Conservation (phyloP, 2,329 filamentous ascomycete genomes). For the Madurella fahalii region DNA sequence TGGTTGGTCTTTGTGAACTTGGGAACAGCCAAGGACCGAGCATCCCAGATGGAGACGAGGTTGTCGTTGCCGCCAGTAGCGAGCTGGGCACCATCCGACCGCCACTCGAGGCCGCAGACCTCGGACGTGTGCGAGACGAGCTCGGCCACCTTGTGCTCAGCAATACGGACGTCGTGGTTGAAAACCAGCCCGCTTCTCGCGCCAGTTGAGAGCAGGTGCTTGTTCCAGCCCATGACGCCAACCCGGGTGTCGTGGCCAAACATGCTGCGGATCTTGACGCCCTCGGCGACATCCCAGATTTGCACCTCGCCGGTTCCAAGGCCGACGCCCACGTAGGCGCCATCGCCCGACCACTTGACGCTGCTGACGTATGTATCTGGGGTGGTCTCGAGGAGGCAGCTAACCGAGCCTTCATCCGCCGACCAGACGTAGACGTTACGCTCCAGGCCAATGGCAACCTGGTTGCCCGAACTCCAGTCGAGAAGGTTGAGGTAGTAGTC, state of each 20-base stretch:
- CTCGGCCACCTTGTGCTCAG: slow-evolving; percentile 96
- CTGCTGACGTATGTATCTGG: slow-evolving; percentile 95
- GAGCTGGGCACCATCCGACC: slow-evolving; percentile 91
- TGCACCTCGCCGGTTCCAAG: slow-evolving; percentile 95
- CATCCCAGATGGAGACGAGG: slow-evolving; percentile 98
- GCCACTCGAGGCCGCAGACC: slow-evolving; percentile 97
- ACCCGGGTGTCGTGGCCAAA: slow-evolving; percentile 95
- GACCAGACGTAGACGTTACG: slow-evolving; percentile 99
- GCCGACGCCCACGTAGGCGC: slow-evolving; percentile 92
- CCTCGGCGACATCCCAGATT: slow-evolving; percentile 98
- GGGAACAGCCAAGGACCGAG: slow-evolving; percentile 83
- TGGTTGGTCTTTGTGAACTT: slow-evolving; percentile 99
- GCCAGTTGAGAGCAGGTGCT: slow-evolving; percentile 93
- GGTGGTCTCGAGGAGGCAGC: slow-evolving; percentile 79
- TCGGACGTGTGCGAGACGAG: slow-evolving; percentile 96
- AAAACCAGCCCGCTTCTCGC: slow-evolving; percentile 91
- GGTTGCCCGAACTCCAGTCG: slow-evolving; percentile 97
- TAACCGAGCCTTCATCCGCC: slow-evolving; percentile 85
- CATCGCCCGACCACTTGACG: slow-evolving; percentile 97
- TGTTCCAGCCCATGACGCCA: slow-evolving; percentile 98
- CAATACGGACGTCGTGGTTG: slow-evolving; percentile 98
- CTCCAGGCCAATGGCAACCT: slow-evolving; percentile 95
- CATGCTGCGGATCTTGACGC: slow-evolving; percentile 96
- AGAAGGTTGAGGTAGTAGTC: slow-evolving; percentile 99
- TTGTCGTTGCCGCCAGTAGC: slow-evolving; percentile 99